phyloP scores from a whole-genome alignment of 2,329 filamentous ascomycete species.

The Fusarium keratoplasticum region DNA sequence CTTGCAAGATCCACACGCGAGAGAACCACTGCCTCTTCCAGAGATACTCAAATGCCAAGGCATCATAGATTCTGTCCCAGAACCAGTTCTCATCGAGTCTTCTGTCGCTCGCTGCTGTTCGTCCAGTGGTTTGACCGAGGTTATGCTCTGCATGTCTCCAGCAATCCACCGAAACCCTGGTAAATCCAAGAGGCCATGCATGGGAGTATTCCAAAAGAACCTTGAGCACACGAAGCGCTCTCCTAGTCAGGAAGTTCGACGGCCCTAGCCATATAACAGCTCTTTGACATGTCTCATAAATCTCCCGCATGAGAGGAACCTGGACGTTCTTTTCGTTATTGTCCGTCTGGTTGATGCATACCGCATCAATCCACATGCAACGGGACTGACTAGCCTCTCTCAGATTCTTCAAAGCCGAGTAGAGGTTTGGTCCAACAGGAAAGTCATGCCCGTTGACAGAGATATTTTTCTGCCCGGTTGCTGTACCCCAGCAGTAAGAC shows the following conservation, averaged over 20 bases:
- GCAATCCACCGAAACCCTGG: neutral
- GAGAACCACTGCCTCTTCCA: neutral
- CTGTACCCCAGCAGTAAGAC: conserved; percentile 9
- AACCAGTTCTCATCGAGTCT: neutral
- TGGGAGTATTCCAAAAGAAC: neutral
- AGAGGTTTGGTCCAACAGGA: neutral
- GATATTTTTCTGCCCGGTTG: neutral
- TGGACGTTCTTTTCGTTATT: conserved; percentile 5
- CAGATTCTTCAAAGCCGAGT: neutral
- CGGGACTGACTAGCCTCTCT: neutral
- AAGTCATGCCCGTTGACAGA: neutral
- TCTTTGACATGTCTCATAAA: neutral
- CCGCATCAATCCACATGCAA: neutral
- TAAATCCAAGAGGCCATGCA: neutral
- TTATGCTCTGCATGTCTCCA: neutral
- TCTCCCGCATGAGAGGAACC: conserved; percentile 3
- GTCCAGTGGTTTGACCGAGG: neutral
- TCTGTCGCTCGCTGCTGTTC: neutral
- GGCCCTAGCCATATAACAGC: conserved; percentile 1
- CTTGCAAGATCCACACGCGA: neutral
- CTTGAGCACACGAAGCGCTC: neutral
- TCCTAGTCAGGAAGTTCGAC: neutral
- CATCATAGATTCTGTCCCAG: neutral
- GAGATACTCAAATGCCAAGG: neutral
- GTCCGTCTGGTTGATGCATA: neutral